A percentile compares a stretch with the other conserved stretches of the same genome.
These are phyloP conservation scores for Umbelopsis vinacea DNA, from an alignment of 192 early-diverging fungal species.

Conservation along the genomic window DNA sequence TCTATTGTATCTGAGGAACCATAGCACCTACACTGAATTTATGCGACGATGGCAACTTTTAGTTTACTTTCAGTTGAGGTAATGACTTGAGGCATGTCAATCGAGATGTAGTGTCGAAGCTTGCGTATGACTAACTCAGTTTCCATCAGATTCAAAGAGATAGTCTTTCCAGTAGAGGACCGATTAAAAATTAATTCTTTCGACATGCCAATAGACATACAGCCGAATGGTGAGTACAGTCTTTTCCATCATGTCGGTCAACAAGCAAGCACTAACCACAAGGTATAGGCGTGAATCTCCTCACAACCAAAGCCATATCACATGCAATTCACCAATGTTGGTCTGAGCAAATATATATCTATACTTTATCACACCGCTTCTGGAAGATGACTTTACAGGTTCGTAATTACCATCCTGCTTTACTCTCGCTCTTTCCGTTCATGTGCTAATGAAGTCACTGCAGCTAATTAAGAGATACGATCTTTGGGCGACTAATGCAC, in stretches of 20 bases:
- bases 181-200: background rate
- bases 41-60: slow-evolving; percentile 65
- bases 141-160: slow-evolving; percentile 49
- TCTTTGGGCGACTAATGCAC: slow-evolving; percentile 27
- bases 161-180: slow-evolving; percentile 47
- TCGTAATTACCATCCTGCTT: background rate
- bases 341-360: slow-evolving; percentile 62
- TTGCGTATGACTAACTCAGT: slow-evolving; percentile 6
- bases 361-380: slow-evolving; percentile 57
- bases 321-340: slow-evolving; percentile 61
- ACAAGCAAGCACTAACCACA: background rate
- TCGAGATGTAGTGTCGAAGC: background rate
- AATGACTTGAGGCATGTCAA: background rate
- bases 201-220: slow-evolving; percentile 2
- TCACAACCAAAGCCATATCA: slow-evolving; percentile 51
- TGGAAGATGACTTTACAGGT: slow-evolving; percentile 69
- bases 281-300: slow-evolving; percentile 29
- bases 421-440: background rate
- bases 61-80: slow-evolving; percentile 65
- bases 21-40: slow-evolving; percentile 55
- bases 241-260: background rate
- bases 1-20: slow-evolving; percentile 52
- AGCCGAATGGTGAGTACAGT: background rate
- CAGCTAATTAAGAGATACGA: slow-evolving; percentile 36
- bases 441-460: background rate